These are phyloP conservation scores for Cladophialophora immunda DNA, from an alignment of 2,329 filamentous ascomycete species.

Conservation along the genomic window DNA sequence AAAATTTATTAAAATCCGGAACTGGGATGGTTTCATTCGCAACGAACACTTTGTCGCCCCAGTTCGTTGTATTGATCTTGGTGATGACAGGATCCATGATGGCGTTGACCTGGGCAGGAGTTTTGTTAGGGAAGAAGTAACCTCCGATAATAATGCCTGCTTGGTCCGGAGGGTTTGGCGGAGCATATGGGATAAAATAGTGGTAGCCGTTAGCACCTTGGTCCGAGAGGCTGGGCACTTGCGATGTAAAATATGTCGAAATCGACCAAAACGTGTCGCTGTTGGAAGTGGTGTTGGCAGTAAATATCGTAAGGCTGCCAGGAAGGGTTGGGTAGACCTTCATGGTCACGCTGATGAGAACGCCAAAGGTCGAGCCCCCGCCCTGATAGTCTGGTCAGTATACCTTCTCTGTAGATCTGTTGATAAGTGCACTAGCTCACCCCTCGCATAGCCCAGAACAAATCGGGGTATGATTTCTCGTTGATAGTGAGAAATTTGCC, in stretches of 20 bases:
- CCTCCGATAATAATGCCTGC: background rate
- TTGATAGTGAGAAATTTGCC: constrained; percentile 56
- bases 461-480: constrained; percentile 52
- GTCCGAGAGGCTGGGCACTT: constrained; percentile 2
- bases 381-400: background rate
- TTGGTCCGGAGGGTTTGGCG: background rate
- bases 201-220: constrained; percentile 6
- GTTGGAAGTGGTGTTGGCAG: background rate
- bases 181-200: background rate
- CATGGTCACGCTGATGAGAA: constrained; percentile 61
- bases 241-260: background rate
- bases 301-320: constrained; percentile 4
- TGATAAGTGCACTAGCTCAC: constrained; percentile 43
- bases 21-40: background rate
- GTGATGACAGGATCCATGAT: background rate
- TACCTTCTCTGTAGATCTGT: background rate
- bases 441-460: constrained; percentile 62
- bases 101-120: background rate
- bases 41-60: background rate
- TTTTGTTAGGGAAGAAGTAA: background rate
- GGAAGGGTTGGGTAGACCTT: constrained; percentile 51
- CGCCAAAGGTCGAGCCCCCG: constrained; percentile 55
- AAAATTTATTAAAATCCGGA: background rate
- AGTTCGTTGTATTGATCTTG: constrained; percentile 3
- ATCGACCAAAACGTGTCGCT: constrained; percentile 10